A percentile compares a stretch with the other conserved stretches of the same genome.
Evolutionary conservation across 257 asterid species (phyloP).

Genomic region (Nicotiana tomentosiformis): DNA sequence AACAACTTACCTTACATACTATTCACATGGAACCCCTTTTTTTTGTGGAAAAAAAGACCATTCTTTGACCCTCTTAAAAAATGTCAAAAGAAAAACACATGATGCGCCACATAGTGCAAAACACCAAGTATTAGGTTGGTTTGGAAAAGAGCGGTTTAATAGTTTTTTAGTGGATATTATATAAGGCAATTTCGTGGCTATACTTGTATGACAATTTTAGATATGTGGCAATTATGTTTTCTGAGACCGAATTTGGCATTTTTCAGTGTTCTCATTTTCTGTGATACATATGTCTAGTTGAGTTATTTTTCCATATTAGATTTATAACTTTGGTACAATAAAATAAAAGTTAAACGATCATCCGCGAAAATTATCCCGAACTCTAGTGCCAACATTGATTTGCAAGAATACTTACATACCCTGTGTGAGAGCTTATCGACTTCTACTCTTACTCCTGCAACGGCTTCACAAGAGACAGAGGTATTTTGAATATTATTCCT

Average conservation of each 20-base stretch:
- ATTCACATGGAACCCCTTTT: neutral
- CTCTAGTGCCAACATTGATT: neutral
- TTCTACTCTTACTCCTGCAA: constrained; percentile 16
- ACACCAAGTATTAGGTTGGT: neutral
- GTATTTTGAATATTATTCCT: constrained; percentile 10
- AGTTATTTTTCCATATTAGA: neutral
- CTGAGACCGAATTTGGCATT: neutral
- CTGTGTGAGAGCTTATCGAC: constrained; percentile 23
- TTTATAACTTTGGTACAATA: neutral
- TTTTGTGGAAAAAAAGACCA: too few relatives aligned
- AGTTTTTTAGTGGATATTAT: neutral
- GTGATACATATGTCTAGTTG: neutral
- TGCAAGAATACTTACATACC: neutral
- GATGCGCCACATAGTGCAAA: neutral
- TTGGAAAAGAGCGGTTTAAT: neutral
- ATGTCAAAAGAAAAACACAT: neutral
- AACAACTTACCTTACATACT: neutral
- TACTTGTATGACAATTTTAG: neutral
- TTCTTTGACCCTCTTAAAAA: neutral
- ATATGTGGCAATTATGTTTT: neutral
- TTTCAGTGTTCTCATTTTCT: neutral
- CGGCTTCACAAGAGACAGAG: constrained; percentile 8
- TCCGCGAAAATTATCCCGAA: neutral
- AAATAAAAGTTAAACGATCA: neutral
- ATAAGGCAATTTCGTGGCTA: neutral